These are phyloP conservation scores for Macrolepiota fuliginosa DNA, from an alignment of 768 basidiomycete genomes.

Conservation along the genomic window DNA sequence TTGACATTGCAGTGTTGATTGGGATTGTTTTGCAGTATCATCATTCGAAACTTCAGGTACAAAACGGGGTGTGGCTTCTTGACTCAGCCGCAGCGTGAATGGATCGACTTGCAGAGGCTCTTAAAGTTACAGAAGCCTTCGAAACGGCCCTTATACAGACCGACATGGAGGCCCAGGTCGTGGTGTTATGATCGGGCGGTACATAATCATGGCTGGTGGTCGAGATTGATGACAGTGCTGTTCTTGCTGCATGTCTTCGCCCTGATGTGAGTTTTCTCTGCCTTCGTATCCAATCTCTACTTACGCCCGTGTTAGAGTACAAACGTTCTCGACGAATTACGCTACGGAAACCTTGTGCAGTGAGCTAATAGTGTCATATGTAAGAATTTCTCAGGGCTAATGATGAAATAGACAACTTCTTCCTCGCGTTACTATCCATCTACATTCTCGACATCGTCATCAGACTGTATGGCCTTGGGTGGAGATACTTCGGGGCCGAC, in stretches of 20 bases:
- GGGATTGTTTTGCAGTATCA: constrained; percentile 58
- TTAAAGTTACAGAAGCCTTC: constrained; percentile 86
- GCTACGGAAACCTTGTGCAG: constrained; percentile 57
- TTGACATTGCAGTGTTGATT: constrained; percentile 10
- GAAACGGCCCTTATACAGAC: constrained; percentile 67
- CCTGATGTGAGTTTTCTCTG: constrained; percentile 61
- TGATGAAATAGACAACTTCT: constrained; percentile 59
- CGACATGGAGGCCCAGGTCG: constrained; percentile 49
- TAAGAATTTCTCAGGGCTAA: neutral
- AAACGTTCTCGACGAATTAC: constrained; percentile 59
- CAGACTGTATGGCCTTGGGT: constrained; percentile 82
- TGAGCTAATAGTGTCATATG: constrained; percentile 28
- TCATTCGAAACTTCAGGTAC: constrained; percentile 89
- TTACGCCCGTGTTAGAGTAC: constrained; percentile 54
- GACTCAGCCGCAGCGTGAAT: constrained; percentile 85
- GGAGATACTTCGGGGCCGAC: constrained; percentile 76
- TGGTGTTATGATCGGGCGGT: constrained; percentile 96
- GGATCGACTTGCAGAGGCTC: constrained; percentile 90
- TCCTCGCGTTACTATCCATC: constrained; percentile 66
- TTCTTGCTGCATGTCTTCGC: constrained; percentile 81
- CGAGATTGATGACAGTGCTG: constrained; percentile 70
- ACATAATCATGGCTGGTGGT: constrained; percentile 93
- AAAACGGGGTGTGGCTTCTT: constrained; percentile 85
- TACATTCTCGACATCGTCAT: constrained; percentile 78
- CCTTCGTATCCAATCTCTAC: neutral